A percentile compares a stretch with the other conserved stretches of the same genome.
Conservation (phyloP, 257 asterid genomes). For the Nicotiana benthamiana region DNA sequence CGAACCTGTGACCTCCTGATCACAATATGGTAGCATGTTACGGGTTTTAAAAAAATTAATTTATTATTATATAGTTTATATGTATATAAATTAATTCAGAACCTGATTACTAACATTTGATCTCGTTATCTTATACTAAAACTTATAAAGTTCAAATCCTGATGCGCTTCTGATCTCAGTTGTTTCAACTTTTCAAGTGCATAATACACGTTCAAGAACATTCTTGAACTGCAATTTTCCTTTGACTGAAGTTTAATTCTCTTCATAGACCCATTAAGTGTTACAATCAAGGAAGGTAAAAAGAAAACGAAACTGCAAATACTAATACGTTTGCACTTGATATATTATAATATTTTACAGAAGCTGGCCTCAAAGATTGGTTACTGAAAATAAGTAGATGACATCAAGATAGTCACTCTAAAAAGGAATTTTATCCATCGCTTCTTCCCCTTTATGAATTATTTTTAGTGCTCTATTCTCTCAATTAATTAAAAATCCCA, state of each 20-base stretch:
- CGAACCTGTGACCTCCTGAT: too few species aligned
- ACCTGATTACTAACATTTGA: too few species aligned
- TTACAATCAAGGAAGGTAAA: constrained; percentile 34
- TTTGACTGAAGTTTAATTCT: constrained; percentile 23
- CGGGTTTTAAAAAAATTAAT: too few species aligned
- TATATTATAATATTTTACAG: not conserved
- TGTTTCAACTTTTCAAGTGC: not conserved
- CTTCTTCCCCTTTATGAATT: not conserved
- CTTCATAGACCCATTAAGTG: constrained; percentile 12
- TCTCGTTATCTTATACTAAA: too few species aligned
- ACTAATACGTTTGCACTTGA: not conserved
- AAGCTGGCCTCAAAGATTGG: not conserved
- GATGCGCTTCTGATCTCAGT: not conserved
- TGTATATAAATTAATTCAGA: too few species aligned
- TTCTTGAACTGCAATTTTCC: constrained; percentile 13
- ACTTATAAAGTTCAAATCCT: too few species aligned
- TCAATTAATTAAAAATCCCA: too few species aligned
- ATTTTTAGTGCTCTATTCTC: too few species aligned
- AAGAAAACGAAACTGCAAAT: constrained; percentile 6
- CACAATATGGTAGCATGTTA: too few species aligned
- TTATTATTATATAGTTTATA: too few species aligned
- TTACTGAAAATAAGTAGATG: not conserved
- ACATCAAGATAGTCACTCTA: not conserved
- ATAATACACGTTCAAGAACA: not conserved
- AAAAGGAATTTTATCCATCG: not conserved